A percentile compares a stretch with the other conserved stretches of the same genome.
Evolutionary conservation across 352 stramenopile species (phyloP).

Genomic region (Phytophthora uliginosa): DNA sequence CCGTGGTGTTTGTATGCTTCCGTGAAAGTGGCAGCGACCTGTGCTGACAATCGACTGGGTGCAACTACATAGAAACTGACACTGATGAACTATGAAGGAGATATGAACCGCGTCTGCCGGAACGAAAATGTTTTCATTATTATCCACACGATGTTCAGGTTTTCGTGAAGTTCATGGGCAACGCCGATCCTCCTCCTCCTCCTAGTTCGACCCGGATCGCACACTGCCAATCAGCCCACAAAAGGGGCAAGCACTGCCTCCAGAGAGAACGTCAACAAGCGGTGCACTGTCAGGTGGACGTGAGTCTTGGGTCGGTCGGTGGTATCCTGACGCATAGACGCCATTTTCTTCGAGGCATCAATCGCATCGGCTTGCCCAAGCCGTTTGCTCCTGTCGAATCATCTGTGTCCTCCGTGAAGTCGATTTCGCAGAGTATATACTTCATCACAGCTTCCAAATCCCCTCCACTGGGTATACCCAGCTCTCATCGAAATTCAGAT

Average conservation of each 20-base stretch:
- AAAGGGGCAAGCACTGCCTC: conserved; percentile 19
- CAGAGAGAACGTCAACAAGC: conserved; percentile 10
- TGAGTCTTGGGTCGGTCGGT: conserved; percentile 6
- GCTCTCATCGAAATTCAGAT: conserved; percentile 16
- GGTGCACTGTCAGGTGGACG: conserved; percentile 23
- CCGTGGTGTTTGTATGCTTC: too few species aligned
- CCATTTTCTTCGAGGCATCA: not conserved
- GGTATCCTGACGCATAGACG: not conserved
- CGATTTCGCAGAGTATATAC: conserved; percentile 14
- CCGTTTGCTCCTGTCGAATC: too few species aligned
- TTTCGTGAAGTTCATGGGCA: too few species aligned
- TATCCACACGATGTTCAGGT: not conserved
- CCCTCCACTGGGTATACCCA: conserved; percentile 2
- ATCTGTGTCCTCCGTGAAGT: conserved; percentile 6
- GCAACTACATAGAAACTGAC: not conserved
- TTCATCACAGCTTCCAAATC: not conserved
- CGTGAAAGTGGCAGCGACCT: not conserved
- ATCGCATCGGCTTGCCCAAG: too few species aligned
- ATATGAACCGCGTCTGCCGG: not conserved
- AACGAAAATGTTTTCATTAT: too few species aligned
- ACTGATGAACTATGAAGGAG: too few species aligned
- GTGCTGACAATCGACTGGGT: not conserved
- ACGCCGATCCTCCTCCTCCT: too few species aligned
- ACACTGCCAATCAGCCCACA: not conserved
- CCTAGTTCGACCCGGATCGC: too few species aligned